phyloP scores from a whole-genome alignment of 306 rosid genomes.

The Vigna mungo region DNA sequence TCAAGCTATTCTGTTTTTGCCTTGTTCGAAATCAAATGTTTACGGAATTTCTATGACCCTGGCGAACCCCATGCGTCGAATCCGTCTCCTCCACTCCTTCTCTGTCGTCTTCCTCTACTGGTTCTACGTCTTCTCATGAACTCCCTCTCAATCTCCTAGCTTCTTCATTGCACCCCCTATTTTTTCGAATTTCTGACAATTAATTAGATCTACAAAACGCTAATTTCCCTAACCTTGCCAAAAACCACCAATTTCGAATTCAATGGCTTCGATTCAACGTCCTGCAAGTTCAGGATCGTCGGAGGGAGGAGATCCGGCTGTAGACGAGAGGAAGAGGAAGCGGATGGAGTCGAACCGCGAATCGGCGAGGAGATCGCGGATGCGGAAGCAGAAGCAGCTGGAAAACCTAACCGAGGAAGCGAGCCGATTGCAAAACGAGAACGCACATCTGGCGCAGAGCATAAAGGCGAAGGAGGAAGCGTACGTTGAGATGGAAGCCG shows the following conservation, averaged over 20 bases:
- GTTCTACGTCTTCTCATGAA: conserved; percentile 76
- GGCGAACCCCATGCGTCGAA: conserved; percentile 50
- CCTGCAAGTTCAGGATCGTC: conserved; percentile 72
- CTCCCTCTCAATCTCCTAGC: conserved; percentile 5
- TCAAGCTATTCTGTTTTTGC: conserved; percentile 6
- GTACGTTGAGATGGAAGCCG: conserved; percentile 55
- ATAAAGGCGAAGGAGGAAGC: conserved; percentile 66
- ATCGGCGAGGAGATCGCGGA: conserved; percentile 87
- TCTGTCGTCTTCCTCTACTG: conserved; percentile 60
- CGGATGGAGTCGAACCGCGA: conserved; percentile 91
- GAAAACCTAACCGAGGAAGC: conserved; percentile 70
- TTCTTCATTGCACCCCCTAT: neutral
- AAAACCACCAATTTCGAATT: conserved; percentile 15
- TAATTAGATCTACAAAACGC: conserved; percentile 20
- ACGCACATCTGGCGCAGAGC: conserved; percentile 46
- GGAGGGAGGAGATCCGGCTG: conserved; percentile 56
- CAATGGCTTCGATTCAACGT: conserved; percentile 63
- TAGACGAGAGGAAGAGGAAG: conserved; percentile 88
- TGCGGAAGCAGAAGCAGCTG: conserved; percentile 89
- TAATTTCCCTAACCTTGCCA: neutral
- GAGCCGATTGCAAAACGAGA: conserved; percentile 54
- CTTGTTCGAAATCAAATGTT: conserved; percentile 32
- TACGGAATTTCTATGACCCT: conserved; percentile 48
- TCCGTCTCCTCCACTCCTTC: conserved; percentile 56
- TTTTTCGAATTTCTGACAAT: neutral